A percentile compares a stretch with the other conserved stretches of the same genome.
These are phyloP conservation scores for Earliella scabrosa DNA, from an alignment of 1,284 basidiomycete genomes.

Conservation along the genomic window DNA sequence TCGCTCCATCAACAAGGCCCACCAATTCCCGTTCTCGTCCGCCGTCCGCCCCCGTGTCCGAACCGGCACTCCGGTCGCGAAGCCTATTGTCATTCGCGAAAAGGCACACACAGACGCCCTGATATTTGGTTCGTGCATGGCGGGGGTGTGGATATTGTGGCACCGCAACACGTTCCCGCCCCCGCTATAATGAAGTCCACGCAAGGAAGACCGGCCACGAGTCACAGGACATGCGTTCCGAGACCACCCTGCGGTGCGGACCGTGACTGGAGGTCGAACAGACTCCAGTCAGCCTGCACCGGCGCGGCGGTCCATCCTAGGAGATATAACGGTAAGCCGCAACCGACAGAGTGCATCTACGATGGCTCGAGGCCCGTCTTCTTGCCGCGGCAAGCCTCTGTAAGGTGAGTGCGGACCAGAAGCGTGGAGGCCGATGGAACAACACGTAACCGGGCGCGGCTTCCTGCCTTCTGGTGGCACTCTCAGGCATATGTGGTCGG, in stretches of 20 bases:
- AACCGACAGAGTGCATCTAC: slow-evolving; percentile 6
- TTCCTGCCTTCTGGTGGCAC: slow-evolving; percentile 16
- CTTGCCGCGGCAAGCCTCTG: slow-evolving; percentile 21
- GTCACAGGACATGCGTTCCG: slow-evolving; percentile 16
- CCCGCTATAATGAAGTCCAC: background rate
- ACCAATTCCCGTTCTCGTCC: background rate
- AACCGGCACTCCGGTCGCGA: slow-evolving; percentile 6
- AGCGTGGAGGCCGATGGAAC: slow-evolving; percentile 4
- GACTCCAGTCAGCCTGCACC: slow-evolving; percentile 12
- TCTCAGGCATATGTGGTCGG: slow-evolving; percentile 8
- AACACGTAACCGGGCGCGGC: slow-evolving; percentile 22
- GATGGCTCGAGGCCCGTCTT: slow-evolving; percentile 13
- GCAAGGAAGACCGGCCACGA: slow-evolving; percentile 10
- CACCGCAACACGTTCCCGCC: slow-evolving; percentile 11
- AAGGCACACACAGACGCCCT: slow-evolving; percentile 4
- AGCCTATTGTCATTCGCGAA: slow-evolving; percentile 2
- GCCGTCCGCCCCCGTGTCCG: background rate
- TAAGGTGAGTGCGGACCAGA: slow-evolving; percentile 8
- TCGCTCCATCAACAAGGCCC: background rate
- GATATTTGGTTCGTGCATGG: slow-evolving; percentile 16
- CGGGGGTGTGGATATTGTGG: slow-evolving; percentile 10
- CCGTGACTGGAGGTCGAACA: slow-evolving; percentile 11
- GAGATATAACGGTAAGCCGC: slow-evolving; percentile 15
- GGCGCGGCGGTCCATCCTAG: slow-evolving; percentile 18
- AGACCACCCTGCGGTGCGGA: slow-evolving; percentile 2